Conservation (phyloP, 169 alveolate species). For the Besnoitia besnoiti region DNA sequence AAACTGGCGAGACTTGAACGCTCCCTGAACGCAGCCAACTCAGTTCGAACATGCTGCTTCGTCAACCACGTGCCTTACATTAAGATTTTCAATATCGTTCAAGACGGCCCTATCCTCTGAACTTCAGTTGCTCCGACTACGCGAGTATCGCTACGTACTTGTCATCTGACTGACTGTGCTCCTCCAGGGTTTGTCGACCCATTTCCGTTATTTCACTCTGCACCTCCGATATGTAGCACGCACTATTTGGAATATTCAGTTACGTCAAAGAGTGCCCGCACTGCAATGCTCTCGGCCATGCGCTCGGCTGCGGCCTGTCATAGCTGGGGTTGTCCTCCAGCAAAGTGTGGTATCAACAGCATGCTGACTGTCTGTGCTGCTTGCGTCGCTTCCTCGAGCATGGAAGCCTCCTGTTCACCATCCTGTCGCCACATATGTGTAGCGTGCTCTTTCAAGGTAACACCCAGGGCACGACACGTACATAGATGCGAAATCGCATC, state of each 20-base stretch:
- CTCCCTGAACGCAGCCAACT: background rate
- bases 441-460: background rate
- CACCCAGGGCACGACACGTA: background rate
- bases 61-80: background rate
- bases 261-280: background rate
- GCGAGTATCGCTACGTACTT: background rate
- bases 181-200: background rate
- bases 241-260: background rate
- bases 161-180: background rate
- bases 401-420: background rate
- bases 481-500: constrained; percentile 26
- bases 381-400: background rate
- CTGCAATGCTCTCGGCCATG: constrained; percentile 10
- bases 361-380: background rate
- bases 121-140: background rate
- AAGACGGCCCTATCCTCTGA: background rate
- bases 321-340: background rate
- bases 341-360: background rate
- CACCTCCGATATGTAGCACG: background rate
- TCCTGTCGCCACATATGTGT: background rate
- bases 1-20: background rate
- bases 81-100: background rate
- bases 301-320: background rate
- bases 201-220: constrained; percentile 38
- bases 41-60: too few relatives aligned